Conservation (phyloP, 2,329 filamentous ascomycete genomes). For the Talaromyces sp. region DNA sequence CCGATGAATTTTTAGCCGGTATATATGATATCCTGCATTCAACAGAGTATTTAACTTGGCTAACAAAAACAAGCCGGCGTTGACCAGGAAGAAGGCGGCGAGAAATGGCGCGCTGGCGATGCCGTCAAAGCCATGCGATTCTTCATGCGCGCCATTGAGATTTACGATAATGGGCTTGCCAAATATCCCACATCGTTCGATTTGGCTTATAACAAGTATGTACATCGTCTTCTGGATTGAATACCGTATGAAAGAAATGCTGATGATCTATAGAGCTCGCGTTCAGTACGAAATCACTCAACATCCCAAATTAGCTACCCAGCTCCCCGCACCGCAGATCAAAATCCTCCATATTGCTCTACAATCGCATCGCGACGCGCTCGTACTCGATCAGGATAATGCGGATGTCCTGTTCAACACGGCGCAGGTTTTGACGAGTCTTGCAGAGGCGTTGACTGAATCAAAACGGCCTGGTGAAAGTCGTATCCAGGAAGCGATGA, state of each 20-base stretch:
- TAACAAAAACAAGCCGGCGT: constrained; percentile 52
- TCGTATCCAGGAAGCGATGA: constrained; percentile 47
- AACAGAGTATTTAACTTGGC: neutral
- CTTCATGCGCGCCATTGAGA: constrained; percentile 61
- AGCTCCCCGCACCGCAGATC: constrained; percentile 53
- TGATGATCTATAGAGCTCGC: constrained; percentile 52
- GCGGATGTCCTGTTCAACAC: constrained; percentile 70
- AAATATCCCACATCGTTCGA: constrained; percentile 64
- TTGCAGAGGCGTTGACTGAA: constrained; percentile 60
- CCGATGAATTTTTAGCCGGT: constrained; percentile 66
- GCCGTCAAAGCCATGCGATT: constrained; percentile 60
- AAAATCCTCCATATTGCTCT: constrained; percentile 60
- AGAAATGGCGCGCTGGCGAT: constrained; percentile 72
- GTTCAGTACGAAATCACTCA: constrained; percentile 68
- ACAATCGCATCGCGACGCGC: constrained; percentile 61
- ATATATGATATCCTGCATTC: constrained; percentile 18
- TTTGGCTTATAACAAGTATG: constrained; percentile 71
- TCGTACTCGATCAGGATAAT: constrained; percentile 59
- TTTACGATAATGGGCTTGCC: constrained; percentile 62
- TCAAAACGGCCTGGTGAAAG: constrained; percentile 46
- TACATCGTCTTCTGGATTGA: constrained; percentile 14
- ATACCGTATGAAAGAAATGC: neutral
- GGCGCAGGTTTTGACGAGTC: constrained; percentile 64
- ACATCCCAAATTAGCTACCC: constrained; percentile 59
- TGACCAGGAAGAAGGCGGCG: constrained; percentile 66